Conservation (phyloP, 2,329 filamentous ascomycete species). For the Akanthomyces dipterigenus region DNA sequence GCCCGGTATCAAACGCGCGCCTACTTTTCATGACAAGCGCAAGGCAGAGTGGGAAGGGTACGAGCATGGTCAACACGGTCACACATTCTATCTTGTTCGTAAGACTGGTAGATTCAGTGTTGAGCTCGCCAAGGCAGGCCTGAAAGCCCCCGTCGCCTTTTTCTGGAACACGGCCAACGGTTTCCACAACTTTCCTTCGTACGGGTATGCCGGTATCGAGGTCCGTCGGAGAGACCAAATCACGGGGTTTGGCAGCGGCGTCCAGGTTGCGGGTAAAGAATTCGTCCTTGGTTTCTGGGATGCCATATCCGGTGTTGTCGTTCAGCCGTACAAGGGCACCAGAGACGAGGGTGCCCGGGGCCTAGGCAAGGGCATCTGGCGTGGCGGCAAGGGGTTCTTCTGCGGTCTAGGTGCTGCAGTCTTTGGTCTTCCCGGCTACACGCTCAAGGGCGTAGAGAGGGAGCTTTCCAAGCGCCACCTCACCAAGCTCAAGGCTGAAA, state of each 20-base stretch:
- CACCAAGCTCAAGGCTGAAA: constrained; percentile 26
- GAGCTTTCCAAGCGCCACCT: constrained; percentile 32
- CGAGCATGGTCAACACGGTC: constrained; percentile 22
- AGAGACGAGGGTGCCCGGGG: constrained; percentile 56
- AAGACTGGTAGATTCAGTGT: constrained; percentile 48
- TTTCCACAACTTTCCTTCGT: constrained; percentile 65
- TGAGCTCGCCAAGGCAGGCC: constrained; percentile 53
- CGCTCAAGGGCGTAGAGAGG: constrained; percentile 47
- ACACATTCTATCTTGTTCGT: constrained; percentile 21
- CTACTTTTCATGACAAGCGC: constrained; percentile 17
- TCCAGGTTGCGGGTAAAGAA: constrained; percentile 59
- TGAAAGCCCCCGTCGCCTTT: constrained; percentile 62
- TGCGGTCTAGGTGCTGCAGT: constrained; percentile 35
- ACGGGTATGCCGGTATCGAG: constrained; percentile 56
- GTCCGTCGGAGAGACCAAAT: constrained; percentile 60
- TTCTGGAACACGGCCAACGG: constrained; percentile 63
- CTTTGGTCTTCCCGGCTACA: constrained; percentile 30
- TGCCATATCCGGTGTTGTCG: constrained; percentile 59
- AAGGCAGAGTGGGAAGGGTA: constrained; percentile 20
- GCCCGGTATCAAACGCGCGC: constrained; percentile 12
- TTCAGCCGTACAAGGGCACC: constrained; percentile 56
- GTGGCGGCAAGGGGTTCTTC: constrained; percentile 35
- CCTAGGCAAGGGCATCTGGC: constrained; percentile 51
- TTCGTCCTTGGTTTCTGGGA: constrained; percentile 60
- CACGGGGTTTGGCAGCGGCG: constrained; percentile 52